Percentiles rank a stretch among this genome's conserved stretches.
Evolutionary conservation across 2,329 filamentous ascomycete genomes (phyloP).

Genomic region (Macrophomina phaseolina): DNA sequence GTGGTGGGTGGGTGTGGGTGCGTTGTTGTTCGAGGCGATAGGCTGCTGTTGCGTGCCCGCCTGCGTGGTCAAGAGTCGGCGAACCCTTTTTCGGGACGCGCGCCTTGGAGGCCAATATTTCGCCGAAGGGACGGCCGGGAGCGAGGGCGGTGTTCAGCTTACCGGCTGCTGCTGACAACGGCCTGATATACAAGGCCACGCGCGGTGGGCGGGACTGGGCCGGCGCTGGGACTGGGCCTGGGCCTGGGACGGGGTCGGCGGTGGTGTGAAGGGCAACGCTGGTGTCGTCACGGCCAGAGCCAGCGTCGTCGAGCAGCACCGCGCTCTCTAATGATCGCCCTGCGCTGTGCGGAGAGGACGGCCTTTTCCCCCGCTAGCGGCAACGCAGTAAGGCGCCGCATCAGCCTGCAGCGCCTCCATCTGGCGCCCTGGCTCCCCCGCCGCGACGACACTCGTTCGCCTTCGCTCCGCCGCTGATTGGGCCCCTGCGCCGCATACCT

Average conservation of each 20-base stretch:
- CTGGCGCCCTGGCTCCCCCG: conserved; percentile 16
- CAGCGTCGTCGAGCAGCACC: neutral
- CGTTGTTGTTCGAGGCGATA: conserved; percentile 18
- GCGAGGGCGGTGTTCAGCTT: conserved; percentile 5
- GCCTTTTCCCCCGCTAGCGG: conserved; percentile 18
- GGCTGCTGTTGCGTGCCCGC: conserved; percentile 19
- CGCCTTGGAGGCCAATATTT: conserved; percentile 22
- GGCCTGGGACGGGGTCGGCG: neutral
- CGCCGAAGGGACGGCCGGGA: conserved; percentile 15
- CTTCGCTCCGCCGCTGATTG: conserved; percentile 9
- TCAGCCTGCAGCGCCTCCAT: conserved; percentile 23
- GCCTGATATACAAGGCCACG: neutral
- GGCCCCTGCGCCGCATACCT: neutral
- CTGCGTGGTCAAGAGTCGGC: conserved; percentile 15
- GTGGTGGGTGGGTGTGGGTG: conserved; percentile 24
- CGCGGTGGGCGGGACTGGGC: neutral
- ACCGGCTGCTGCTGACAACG: neutral
- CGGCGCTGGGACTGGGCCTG: neutral
- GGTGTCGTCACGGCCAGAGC: conserved; percentile 12
- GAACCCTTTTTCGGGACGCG: conserved; percentile 21
- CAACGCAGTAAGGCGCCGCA: conserved; percentile 23
- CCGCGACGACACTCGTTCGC: conserved; percentile 1
- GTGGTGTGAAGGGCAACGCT: conserved; percentile 13
- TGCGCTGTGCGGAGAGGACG: conserved; percentile 23
- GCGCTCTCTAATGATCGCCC: conserved; percentile 14